Conservation (phyloP, 306 rosid species). For the Sicyos edulis region DNA sequence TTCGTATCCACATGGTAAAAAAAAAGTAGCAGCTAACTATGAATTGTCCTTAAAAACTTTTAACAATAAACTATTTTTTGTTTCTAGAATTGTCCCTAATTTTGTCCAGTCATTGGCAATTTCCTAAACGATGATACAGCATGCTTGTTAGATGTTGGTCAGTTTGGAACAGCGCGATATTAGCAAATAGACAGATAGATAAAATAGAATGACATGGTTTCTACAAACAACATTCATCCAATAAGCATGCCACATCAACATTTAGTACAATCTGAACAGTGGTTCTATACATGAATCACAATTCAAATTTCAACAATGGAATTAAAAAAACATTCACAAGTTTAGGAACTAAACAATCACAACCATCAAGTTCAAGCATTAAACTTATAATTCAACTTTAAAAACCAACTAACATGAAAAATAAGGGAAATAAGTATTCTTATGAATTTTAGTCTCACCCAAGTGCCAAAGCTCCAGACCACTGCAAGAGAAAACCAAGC, state of each 20-base stretch:
- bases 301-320: background rate
- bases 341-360: background rate
- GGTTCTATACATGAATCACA: background rate
- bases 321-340: background rate
- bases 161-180: background rate
- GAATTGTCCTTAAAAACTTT: background rate
- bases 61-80: too few relatives aligned
- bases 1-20: background rate
- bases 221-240: background rate
- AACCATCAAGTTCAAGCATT: background rate
- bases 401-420: background rate
- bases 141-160: background rate
- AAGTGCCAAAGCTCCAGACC: conserved; percentile 97
- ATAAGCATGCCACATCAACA: background rate
- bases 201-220: too few relatives aligned
- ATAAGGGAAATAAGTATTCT: background rate
- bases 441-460: conserved; percentile 50
- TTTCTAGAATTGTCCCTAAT: background rate
- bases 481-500: conserved; percentile 88
- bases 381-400: background rate
- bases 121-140: background rate
- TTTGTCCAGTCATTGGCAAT: background rate
- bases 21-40: background rate
- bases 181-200: too few relatives aligned
- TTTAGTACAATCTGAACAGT: background rate